Evolutionary conservation across 306 rosid genomes (phyloP).

Genomic region (Citrullus amarus): DNA sequence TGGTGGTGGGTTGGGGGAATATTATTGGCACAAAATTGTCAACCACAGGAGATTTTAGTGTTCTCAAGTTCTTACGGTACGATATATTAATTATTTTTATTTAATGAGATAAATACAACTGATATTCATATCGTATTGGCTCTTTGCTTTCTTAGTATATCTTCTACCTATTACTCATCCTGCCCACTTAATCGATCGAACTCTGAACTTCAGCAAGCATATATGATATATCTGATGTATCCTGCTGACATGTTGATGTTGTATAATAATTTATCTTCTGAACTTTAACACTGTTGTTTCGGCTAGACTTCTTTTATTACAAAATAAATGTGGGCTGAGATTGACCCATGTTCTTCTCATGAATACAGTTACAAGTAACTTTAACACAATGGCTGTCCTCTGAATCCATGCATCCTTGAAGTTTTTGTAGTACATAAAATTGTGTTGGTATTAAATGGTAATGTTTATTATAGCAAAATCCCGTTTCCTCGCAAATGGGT

Average conservation of each 20-base stretch:
- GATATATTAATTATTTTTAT: slow-evolving; percentile 6
- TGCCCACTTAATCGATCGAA: not conserved
- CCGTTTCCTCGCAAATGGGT: not conserved
- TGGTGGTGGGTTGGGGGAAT: not conserved
- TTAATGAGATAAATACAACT: slow-evolving; percentile 6
- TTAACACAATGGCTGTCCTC: not conserved
- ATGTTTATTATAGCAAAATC: not conserved
- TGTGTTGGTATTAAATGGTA: not conserved
- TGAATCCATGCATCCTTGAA: not conserved
- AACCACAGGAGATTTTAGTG: not conserved
- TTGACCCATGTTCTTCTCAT: not conserved
- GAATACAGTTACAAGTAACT: not conserved
- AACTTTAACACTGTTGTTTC: not conserved
- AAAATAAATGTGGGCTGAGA: not conserved
- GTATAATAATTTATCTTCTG: not conserved
- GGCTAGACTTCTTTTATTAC: not conserved
- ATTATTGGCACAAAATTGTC: not conserved
- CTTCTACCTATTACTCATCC: not conserved
- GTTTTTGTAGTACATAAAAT: not conserved
- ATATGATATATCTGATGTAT: not conserved
- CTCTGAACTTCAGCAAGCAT: not conserved
- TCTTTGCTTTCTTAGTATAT: not conserved
- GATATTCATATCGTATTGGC: not conserved
- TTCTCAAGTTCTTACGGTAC: not conserved
- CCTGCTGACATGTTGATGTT: not conserved